A percentile compares a stretch with the other conserved stretches of the same genome.
These are phyloP conservation scores for Sporisorium scitamineum DNA, from an alignment of 1,284 basidiomycete genomes.

Conservation along the genomic window DNA sequence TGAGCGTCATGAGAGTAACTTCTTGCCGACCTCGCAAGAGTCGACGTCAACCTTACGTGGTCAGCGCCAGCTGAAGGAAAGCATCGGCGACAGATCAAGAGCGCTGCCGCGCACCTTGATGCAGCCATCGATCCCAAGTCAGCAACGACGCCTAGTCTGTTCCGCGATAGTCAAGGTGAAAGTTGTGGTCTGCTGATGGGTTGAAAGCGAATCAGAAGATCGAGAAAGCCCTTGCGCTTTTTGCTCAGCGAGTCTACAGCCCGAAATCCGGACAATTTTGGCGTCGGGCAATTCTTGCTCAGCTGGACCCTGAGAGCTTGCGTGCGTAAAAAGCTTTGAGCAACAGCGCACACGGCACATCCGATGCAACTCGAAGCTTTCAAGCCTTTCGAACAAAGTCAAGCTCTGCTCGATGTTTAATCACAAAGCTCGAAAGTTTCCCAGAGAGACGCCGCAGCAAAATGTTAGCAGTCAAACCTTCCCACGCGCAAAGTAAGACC, in stretches of 20 bases:
- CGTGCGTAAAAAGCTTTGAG: not conserved
- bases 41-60: constrained; percentile 7
- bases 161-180: not conserved
- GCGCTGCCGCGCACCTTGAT: constrained; percentile 9
- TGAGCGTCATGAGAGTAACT: not conserved
- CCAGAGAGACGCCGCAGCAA: not conserved
- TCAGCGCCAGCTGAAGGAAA: not conserved
- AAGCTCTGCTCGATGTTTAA: not conserved
- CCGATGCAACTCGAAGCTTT: constrained; percentile 1
- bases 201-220: not conserved
- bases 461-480: not conserved
- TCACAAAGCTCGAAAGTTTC: not conserved
- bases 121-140: constrained; percentile 1
- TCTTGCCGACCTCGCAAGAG: constrained; percentile 1
- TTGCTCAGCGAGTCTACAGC: not conserved
- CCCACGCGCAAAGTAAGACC: not conserved
- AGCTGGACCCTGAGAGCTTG: constrained; percentile 9
- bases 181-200: not conserved
- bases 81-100: constrained; percentile 22
- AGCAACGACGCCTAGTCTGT: not conserved
- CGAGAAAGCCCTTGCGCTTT: not conserved
- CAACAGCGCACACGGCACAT: not conserved
- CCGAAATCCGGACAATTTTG: constrained; percentile 3
- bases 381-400: not conserved
- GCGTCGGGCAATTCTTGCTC: not conserved